Evolutionary conservation across 2,329 filamentous ascomycete genomes (phyloP).

Genomic region (Diaporthe capsici): DNA sequence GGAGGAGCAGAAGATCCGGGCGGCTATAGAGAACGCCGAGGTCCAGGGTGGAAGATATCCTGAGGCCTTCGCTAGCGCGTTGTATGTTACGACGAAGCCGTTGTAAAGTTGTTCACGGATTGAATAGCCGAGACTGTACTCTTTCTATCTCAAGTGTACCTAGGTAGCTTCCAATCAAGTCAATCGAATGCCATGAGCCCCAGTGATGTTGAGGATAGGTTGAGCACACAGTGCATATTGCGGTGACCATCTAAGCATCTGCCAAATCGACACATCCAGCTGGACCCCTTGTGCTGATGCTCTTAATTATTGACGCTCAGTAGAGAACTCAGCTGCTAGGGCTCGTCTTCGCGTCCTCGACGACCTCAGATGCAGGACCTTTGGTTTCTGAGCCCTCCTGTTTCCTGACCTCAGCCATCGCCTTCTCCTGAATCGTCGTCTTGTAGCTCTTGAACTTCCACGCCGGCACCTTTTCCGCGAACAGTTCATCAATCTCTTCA

Average conservation of each 20-base stretch:
- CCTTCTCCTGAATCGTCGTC: constrained; percentile 47
- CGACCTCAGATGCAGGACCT: constrained; percentile 36
- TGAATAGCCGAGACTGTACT: neutral
- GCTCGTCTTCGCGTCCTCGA: constrained; percentile 36
- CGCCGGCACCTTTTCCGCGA: constrained; percentile 46
- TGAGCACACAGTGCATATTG: neutral
- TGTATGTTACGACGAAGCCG: constrained; percentile 28
- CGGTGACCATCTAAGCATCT: neutral
- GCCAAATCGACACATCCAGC: too few species aligned
- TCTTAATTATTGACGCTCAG: too few species aligned
- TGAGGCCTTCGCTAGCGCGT: neutral
- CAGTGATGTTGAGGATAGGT: too few species aligned
- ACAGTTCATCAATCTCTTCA: constrained; percentile 52
- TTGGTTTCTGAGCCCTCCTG: constrained; percentile 35
- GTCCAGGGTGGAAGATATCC: constrained; percentile 25
- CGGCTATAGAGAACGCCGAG: constrained; percentile 17
- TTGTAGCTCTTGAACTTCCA: constrained; percentile 49
- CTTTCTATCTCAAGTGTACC: too few species aligned
- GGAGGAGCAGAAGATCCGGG: constrained; percentile 34
- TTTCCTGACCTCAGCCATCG: constrained; percentile 45
- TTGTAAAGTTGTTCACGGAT: neutral
- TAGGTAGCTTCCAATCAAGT: too few species aligned
- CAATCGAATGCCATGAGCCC: too few species aligned
- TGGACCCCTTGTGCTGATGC: too few species aligned
- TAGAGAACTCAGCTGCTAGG: neutral